Conservation (phyloP, 2,329 filamentous ascomycete genomes). For the Amauroascus niger region DNA sequence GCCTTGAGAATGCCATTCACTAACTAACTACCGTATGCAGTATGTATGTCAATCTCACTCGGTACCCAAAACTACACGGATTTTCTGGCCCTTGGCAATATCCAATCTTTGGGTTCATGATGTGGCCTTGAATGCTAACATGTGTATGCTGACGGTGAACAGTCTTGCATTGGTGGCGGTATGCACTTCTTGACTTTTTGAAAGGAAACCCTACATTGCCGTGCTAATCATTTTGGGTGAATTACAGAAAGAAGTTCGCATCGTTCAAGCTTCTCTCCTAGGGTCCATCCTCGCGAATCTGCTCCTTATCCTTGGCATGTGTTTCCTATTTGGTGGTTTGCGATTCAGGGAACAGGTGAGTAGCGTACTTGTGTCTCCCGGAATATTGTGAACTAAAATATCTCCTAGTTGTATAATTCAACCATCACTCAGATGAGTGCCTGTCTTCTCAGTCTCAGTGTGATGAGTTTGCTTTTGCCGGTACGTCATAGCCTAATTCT, state of each 20-base stretch:
- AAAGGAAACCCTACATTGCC: slow-evolving; percentile 42
- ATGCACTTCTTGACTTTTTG: slow-evolving; percentile 15
- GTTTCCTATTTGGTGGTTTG: slow-evolving; percentile 78
- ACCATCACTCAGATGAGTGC: slow-evolving; percentile 85
- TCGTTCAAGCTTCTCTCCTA: slow-evolving; percentile 87
- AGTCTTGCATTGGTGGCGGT: slow-evolving; percentile 68
- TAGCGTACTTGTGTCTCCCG: background rate
- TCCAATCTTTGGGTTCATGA: background rate
- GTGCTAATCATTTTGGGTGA: slow-evolving; percentile 60
- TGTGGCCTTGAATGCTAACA: background rate
- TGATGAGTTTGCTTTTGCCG: slow-evolving; percentile 69
- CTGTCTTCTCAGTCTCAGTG: slow-evolving; percentile 68
- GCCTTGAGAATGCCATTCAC: slow-evolving; percentile 22
- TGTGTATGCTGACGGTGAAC: slow-evolving; percentile 5
- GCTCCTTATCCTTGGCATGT: slow-evolving; percentile 81
- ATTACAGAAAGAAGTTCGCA: slow-evolving; percentile 60
- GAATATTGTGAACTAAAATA: background rate
- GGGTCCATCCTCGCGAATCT: slow-evolving; percentile 87
- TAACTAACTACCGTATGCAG: slow-evolving; percentile 20
- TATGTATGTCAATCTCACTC: slow-evolving; percentile 6
- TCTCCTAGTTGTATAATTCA: slow-evolving; percentile 67
- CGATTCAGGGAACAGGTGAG: slow-evolving; percentile 73
- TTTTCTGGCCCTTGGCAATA: background rate
- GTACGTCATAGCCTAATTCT: slow-evolving; percentile 40
- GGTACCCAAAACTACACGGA: background rate